Base-by-base conservation (phyloP, 768 basidiomycete species). In the Xanthoconium stramineum region DNA sequence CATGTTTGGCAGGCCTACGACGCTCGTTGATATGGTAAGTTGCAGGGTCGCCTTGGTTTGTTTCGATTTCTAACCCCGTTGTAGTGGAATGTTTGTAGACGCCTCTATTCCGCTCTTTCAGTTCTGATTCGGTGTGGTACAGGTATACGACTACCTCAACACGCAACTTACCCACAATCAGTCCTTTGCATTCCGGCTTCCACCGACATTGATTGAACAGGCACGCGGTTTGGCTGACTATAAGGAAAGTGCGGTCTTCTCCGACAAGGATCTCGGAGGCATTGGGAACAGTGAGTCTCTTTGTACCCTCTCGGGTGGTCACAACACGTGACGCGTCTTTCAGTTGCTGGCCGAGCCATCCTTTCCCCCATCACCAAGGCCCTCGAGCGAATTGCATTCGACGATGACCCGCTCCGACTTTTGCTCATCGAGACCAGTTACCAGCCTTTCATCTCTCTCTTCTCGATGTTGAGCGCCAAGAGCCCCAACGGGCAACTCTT, bases 381-480 rank as follows among this genome's bases (percentile, higher is more conserved):
- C 29, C 80, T 94, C 49, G 82, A 90, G 67, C 84, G 83, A 57
- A 86, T 95, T 71, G 82, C 86, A 17, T 89, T 86, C 75, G 83
- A 86, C 55, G 83, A 80, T 56, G 86, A 90, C 73, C 85, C 89
- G 36, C 81, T 94, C 50, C 86, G 89, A 63, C 78, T 94, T 69
- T 76, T 88, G 69, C 74, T 92, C 58, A 77, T 90, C 60, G 83
- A 88, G 74, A 84, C 86, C 10, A 88, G 89, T 54, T 94, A 93
- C 75, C 91, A 93, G 71, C 85, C 91, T 6, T 90, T 94, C 80
- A 83, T 92, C 64, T 91, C 89, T 10, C 78, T 94, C 66, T 88
- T 95, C 80, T 82, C 83, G 64, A 83, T 88, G 74, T 80, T 89
- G 38, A 85, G 83, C 36, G 75, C 85, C 52, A 64, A 75, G 54